These are phyloP conservation scores for Ambrosia trifida DNA, from an alignment of 129 eudicot species.

Conservation along the genomic window DNA sequence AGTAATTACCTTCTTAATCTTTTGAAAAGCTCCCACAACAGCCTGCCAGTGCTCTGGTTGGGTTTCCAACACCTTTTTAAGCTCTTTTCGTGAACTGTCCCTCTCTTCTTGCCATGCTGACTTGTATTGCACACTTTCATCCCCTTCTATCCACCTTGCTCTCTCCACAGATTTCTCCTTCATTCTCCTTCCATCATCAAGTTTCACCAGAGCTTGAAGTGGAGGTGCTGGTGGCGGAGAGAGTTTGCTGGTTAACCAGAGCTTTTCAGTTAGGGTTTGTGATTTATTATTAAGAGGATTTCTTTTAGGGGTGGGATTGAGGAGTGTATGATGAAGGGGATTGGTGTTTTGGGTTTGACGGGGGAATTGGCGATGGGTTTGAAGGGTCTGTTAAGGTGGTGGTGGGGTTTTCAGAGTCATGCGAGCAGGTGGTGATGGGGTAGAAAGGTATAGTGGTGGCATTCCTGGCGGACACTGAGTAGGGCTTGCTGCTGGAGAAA, in stretches of 20 bases:
- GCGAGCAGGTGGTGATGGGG: slow-evolving; percentile 37
- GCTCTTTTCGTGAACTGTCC: slow-evolving; percentile 54
- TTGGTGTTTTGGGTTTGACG: slow-evolving; percentile 24
- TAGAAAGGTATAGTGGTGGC: slow-evolving; percentile 26
- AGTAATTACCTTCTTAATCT: slow-evolving; percentile 72
- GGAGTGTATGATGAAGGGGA: slow-evolving; percentile 49
- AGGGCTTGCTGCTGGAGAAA: slow-evolving; percentile 42
- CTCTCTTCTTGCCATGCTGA: slow-evolving; percentile 88
- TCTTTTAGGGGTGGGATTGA: slow-evolving; percentile 36
- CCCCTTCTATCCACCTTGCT: slow-evolving; percentile 71
- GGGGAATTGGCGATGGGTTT: slow-evolving; percentile 38
- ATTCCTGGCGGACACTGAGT: slow-evolving; percentile 21
- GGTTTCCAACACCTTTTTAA: slow-evolving; percentile 62
- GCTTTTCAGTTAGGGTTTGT: slow-evolving; percentile 60
- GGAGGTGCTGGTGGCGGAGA: slow-evolving; percentile 69
- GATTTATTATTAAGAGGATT: slow-evolving; percentile 26
- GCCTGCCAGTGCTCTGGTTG: slow-evolving; percentile 95
- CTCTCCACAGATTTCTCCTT: slow-evolving; percentile 56
- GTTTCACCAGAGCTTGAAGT: slow-evolving; percentile 43
- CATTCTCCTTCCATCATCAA: slow-evolving; percentile 83
- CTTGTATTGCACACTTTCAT: slow-evolving; percentile 45
- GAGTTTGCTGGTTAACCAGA: slow-evolving; percentile 85
- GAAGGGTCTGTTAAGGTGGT: slow-evolving; percentile 40
- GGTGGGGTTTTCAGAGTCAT: slow-evolving; percentile 24
- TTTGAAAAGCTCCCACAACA: slow-evolving; percentile 75